Evolutionary conservation across 192 early-diverging fungal species (phyloP).

Genomic region (Polychytrium aggregatum): DNA sequence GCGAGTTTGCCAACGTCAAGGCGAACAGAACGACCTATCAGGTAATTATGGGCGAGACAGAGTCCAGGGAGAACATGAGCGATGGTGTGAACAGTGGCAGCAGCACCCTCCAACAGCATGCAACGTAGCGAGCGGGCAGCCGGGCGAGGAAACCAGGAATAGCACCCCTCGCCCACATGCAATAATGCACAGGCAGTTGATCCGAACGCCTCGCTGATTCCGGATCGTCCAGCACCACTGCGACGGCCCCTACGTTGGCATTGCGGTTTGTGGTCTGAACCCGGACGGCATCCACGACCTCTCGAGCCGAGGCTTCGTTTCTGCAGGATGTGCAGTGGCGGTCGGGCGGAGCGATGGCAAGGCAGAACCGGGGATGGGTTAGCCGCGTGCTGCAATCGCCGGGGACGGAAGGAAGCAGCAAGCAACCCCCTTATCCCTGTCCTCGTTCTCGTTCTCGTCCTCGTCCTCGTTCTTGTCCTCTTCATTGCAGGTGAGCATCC

Average conservation of each 20-base stretch:
- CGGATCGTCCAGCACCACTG: too few species aligned
- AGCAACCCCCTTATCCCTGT: too few species aligned
- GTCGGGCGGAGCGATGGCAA: too few species aligned
- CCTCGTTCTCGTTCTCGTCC: neutral
- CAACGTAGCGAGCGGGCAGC: too few species aligned
- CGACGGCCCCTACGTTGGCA: too few species aligned
- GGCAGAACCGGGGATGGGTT: too few species aligned
- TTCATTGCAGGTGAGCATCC: neutral
- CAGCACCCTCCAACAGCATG: too few species aligned
- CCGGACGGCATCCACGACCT: too few species aligned
- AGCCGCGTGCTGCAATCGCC: too few species aligned
- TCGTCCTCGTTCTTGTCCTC: neutral
- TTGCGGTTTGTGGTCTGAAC: neutral
- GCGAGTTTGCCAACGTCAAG: slow-evolving; percentile 61
- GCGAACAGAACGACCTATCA: slow-evolving; percentile 23
- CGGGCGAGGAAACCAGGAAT: too few species aligned
- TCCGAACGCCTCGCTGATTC: slow-evolving; percentile 13
- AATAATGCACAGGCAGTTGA: slow-evolving; percentile 66
- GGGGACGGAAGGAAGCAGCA: too few species aligned
- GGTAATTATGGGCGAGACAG: neutral
- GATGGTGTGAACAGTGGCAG: neutral
- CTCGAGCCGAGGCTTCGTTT: slow-evolving; percentile 7
- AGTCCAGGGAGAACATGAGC: neutral
- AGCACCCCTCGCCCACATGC: slow-evolving; percentile 42
- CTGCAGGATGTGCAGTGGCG: slow-evolving; percentile 5